Percentiles rank a stretch among this genome's conserved stretches.
Conservation (phyloP, 805 yeast genomes). For the Sungouiella thailandica region DNA sequence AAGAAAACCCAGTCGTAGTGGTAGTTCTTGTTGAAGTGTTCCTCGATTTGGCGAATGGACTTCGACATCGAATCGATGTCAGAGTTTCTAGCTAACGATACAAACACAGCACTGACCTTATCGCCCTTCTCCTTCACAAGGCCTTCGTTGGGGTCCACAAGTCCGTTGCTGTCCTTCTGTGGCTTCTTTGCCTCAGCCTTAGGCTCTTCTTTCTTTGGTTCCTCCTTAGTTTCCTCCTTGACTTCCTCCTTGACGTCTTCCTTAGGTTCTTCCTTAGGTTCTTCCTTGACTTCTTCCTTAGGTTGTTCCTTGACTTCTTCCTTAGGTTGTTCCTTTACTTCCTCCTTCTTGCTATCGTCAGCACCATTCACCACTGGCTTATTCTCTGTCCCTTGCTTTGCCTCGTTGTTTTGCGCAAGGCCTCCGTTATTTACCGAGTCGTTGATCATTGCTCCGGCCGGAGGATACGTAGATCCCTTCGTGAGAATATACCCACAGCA, state of each 20-base stretch:
- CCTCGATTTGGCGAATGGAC: constrained; percentile 78
- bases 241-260: neutral
- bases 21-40: constrained; percentile 75
- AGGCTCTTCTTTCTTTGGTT: neutral
- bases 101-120: constrained; percentile 72
- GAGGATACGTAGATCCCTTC: constrained; percentile 39
- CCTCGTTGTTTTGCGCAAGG: no score
- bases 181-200: neutral
- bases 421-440: no score
- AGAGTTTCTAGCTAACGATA: constrained; percentile 71
- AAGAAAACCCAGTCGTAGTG: constrained; percentile 94
- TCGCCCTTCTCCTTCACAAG: constrained; percentile 4
- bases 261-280: neutral
- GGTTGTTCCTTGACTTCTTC: neutral
- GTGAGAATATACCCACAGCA: constrained; percentile 46
- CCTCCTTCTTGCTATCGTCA: neutral
- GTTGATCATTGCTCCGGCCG: no score
- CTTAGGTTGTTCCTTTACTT: neutral
- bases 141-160: neutral
- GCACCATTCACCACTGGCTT: neutral
- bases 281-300: neutral
- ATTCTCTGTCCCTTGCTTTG: neutral
- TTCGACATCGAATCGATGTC: constrained; percentile 59
- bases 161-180: neutral
- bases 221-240: neutral